A percentile compares a stretch with the other conserved stretches of the same genome.
Conservation (phyloP, 768 basidiomycete genomes). For the Epithele typhae region DNA sequence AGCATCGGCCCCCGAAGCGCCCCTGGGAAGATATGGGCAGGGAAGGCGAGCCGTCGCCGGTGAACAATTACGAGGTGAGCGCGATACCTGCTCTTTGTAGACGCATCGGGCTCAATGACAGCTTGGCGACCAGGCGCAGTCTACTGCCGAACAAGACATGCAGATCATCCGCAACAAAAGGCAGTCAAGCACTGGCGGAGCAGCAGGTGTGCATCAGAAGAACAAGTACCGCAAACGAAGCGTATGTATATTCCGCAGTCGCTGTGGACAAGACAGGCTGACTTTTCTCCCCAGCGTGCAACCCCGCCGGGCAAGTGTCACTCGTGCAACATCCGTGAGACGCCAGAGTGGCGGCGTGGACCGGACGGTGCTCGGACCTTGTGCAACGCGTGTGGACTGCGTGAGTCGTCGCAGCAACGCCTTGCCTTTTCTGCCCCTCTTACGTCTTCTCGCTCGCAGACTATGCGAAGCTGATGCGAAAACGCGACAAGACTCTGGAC, state of each 20-base stretch:
- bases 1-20: conserved; percentile 64
- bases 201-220: conserved; percentile 50
- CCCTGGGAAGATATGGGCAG: conserved; percentile 75
- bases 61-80: conserved; percentile 8
- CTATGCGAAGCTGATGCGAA: conserved; percentile 80
- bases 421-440: background rate
- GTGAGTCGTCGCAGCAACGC: conserved; percentile 53
- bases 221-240: conserved; percentile 84
- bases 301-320: conserved; percentile 85
- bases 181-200: conserved; percentile 58
- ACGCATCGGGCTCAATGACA: no score
- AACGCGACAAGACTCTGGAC: conserved; percentile 57
- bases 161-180: conserved; percentile 79
- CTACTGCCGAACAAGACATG: conserved; percentile 81
- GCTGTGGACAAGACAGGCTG: background rate
- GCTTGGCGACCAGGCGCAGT: conserved; percentile 36
- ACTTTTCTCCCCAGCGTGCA: conserved; percentile 49
- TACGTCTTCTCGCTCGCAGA: conserved; percentile 36
- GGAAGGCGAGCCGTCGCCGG: conserved; percentile 32
- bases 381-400: conserved; percentile 83
- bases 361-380: conserved; percentile 81
- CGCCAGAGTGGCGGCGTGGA: conserved; percentile 84
- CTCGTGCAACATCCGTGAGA: conserved; percentile 83
- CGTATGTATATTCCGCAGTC: conserved; percentile 36
- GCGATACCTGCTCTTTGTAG: no score